Evolutionary conservation across 2,329 filamentous ascomycete genomes (phyloP).

Genomic region (Venturia pyrina): DNA sequence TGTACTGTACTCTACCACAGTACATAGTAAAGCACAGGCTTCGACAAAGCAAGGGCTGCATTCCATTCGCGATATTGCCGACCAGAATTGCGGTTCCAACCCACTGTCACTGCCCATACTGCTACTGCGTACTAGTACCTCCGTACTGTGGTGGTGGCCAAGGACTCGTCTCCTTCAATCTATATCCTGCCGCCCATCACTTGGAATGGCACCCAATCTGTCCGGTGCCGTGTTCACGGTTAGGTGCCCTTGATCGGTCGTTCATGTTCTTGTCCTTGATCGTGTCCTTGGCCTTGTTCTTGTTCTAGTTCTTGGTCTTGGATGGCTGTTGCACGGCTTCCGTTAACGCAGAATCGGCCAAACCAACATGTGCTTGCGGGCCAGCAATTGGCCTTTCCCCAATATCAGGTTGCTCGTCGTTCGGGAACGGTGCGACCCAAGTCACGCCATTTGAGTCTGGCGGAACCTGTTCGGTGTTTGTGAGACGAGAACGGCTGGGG

Average conservation of each 20-base stretch:
- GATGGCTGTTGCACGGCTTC: constrained; percentile 5
- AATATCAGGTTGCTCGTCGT: neutral
- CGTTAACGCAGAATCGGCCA: constrained; percentile 11
- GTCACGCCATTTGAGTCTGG: constrained; percentile 1
- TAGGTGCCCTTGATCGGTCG: neutral
- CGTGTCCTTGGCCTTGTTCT: too few species aligned
- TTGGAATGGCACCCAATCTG: constrained; percentile 5
- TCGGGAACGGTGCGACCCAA: constrained; percentile 1
- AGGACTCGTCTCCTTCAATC: constrained; percentile 2
- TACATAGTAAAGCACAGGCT: neutral
- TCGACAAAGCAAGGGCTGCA: constrained; percentile 2
- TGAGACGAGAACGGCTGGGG: constrained; percentile 3
- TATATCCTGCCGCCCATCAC: constrained; percentile 6
- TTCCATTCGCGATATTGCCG: neutral
- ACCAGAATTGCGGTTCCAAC: neutral
- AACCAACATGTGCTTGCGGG: neutral
- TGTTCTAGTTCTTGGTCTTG: neutral
- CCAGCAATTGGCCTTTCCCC: constrained; percentile 3
- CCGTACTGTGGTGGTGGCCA: neutral
- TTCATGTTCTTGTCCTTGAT: neutral
- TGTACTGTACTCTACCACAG: too few species aligned
- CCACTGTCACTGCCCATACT: neutral
- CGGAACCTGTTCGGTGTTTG: constrained; percentile 2
- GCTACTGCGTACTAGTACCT: too few species aligned
- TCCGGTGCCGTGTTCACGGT: constrained; percentile 4